Evolutionary conservation across 2,329 filamentous ascomycete genomes (phyloP), one percentile per base, ranked within the genome.

Genomic region (Aspergillus glaucus): DNA sequence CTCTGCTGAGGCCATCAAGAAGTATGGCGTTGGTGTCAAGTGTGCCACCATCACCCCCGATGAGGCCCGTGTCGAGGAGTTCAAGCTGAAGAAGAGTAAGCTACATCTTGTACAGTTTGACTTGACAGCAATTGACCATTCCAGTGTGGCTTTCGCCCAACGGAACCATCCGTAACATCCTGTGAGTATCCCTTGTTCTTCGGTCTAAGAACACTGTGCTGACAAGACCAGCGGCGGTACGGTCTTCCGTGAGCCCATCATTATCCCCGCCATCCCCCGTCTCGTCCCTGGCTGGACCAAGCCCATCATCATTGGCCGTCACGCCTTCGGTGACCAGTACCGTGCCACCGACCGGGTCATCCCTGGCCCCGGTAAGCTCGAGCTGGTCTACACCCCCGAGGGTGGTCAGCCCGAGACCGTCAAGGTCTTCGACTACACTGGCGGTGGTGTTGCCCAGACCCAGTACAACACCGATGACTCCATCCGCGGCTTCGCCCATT

Each of bases 401-500:
- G 83, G 82, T 54, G 85, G 88, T 57, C 71, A 90, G 76, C 84
- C 90, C 40, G 81, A 95, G 76, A 82, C 85, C 69, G 85, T 97
- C 65, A 84, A 94, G 72, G 93, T 97, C 60, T 97, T 79, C 74
- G 81, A 95, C 67, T 98, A 93, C 79, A 84, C 87, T 72, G 80
- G 85, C 56, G 85, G 86, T 58, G 91, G 92, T 56, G 86, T 97
- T 55, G 86, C 90, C 44, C 88, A 96, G 79, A 90, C 90, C 48
- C 91, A 95, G 79, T 98, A 97, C 81, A 98, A 98, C 82, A 97
- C 93, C 22, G 85, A 93, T 64, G 93, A 96, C 70, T 93, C 87
- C 67, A 98, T 98, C 72, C 76, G 79, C 48, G 93, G 93, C 53
- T 98, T 98, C 65, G 93, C 93, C 49, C 93, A 97, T 69, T 87